Evolutionary conservation across 2,329 filamentous ascomycete species (phyloP).

Genomic region (Aspergillus tubingensis): DNA sequence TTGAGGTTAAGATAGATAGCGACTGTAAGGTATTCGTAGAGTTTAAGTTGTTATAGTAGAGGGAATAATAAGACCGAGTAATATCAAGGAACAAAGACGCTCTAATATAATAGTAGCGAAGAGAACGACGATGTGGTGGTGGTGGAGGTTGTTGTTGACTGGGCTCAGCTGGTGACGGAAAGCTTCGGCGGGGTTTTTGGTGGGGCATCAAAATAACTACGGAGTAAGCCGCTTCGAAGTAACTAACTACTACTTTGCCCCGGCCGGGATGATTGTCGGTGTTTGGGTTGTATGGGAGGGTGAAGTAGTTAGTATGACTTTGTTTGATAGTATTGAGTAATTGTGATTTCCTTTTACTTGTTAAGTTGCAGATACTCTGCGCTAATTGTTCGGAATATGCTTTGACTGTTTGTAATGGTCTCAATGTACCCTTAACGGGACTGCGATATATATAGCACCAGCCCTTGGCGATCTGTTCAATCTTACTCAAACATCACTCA

Average conservation of each 20-base stretch:
- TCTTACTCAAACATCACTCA: not conserved
- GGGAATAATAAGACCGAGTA: not conserved
- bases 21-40: not conserved
- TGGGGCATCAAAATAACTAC: slow-evolving; percentile 25
- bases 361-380: too few relatives aligned
- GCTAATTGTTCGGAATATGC: too few relatives aligned
- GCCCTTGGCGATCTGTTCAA: not conserved
- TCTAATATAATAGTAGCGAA: slow-evolving; percentile 13
- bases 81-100: not conserved
- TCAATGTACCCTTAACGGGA: not conserved
- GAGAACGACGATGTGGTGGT: slow-evolving; percentile 13
- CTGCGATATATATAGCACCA: not conserved
- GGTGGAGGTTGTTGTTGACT: not conserved
- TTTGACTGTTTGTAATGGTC: too few relatives aligned
- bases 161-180: slow-evolving; percentile 25
- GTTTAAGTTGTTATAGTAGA: too few relatives aligned
- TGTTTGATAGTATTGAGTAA: too few relatives aligned
- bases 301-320: too few relatives aligned
- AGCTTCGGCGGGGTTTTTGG: slow-evolving; percentile 34
- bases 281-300: too few relatives aligned
- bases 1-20: slow-evolving; percentile 22
- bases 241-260: not conserved
- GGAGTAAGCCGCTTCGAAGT: not conserved
- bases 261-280: not conserved
- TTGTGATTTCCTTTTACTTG: too few relatives aligned